phyloP scores from a whole-genome alignment of 768 basidiomycete species.

The Amanita molliuscula region DNA sequence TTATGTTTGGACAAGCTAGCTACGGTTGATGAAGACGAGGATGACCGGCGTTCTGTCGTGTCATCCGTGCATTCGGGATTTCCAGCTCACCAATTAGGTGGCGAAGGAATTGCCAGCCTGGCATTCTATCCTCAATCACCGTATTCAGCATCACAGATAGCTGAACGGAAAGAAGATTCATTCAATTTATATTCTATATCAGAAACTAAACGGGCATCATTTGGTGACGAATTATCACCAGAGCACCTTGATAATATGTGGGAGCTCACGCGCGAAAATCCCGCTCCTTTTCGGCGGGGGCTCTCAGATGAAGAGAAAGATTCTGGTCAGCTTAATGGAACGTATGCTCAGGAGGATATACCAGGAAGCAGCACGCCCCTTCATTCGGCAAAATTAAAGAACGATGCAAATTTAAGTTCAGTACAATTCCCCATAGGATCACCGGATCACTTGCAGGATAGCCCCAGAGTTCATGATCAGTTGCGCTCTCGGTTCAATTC shows the following conservation, averaged over 20 bases:
- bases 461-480: conserved; percentile 38
- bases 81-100: conserved; percentile 68
- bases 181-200: conserved; percentile 79
- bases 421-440: conserved; percentile 78
- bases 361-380: conserved; percentile 41
- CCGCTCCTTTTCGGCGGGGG: conserved; percentile 69
- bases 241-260: conserved; percentile 34
- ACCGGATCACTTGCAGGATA: conserved; percentile 56
- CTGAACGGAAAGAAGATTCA: conserved; percentile 67
- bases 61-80: conserved; percentile 58
- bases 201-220: conserved; percentile 49
- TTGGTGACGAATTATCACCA: conserved; percentile 40
- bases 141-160: conserved; percentile 79
- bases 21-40: conserved; percentile 81
- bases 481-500: conserved; percentile 59
- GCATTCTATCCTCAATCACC: conserved; percentile 66
- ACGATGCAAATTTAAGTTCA: conserved; percentile 49
- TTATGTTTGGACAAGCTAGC: conserved; percentile 89
- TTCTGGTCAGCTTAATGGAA: conserved; percentile 26
- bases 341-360: conserved; percentile 32
- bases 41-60: conserved; percentile 72
- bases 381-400: conserved; percentile 44
- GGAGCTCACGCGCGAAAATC: conserved; percentile 42
- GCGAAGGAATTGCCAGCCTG: conserved; percentile 22
- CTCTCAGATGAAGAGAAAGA: conserved; percentile 72